Conservation (phyloP, 306 rosid genomes). For the Ochetophila trinervis region DNA sequence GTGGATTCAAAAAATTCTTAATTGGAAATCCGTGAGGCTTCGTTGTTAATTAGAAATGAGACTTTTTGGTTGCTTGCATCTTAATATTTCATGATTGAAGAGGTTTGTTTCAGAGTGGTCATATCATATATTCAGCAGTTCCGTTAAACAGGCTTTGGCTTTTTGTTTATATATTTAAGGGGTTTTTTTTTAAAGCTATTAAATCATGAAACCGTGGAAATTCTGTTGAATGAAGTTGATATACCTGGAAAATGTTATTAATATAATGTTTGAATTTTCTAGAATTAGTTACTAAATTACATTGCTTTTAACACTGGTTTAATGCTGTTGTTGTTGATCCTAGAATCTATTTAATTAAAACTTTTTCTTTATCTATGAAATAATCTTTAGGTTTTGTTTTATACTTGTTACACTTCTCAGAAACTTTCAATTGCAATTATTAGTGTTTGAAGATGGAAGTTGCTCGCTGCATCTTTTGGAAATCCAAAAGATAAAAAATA, state of each 20-base stretch:
- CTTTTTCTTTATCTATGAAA: background rate
- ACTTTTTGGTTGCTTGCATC: constrained; percentile 22
- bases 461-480: no score
- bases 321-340: no score
- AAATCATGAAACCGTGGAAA: no score
- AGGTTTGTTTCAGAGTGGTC: constrained; percentile 16
- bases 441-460: background rate
- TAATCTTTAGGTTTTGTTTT: background rate
- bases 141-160: background rate
- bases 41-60: background rate
- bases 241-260: no score
- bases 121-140: constrained; percentile 8
- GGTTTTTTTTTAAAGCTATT: no score
- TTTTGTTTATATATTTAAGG: no score
- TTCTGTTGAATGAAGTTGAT: no score
- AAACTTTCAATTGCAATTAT: background rate
- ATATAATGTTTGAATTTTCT: no score
- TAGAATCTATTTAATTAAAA: no score
- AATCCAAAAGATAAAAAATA: background rate
- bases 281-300: no score
- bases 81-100: constrained; percentile 26
- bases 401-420: background rate
- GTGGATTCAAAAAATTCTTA: background rate
- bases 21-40: background rate
- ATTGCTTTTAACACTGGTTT: no score